Conservation (phyloP, 2,329 filamentous ascomycete species). For the Xylariaceae sp. region DNA sequence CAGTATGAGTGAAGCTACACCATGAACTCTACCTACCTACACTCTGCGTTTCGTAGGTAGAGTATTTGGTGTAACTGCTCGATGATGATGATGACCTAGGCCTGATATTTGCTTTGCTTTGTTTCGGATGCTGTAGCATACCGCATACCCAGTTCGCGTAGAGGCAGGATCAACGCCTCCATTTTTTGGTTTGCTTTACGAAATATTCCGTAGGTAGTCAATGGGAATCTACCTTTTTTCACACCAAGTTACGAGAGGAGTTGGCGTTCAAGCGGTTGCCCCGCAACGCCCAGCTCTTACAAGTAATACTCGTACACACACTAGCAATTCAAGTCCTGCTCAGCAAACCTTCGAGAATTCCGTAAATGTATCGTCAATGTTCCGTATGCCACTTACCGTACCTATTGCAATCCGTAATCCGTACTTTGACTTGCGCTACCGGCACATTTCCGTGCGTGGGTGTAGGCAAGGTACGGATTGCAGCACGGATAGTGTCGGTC, state of each 20-base stretch:
- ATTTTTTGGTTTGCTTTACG: too few species aligned
- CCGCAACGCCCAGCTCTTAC: not conserved
- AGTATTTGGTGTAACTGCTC: not conserved
- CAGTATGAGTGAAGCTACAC: slow-evolving; percentile 15
- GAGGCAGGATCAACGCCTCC: too few species aligned
- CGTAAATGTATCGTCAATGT: too few species aligned
- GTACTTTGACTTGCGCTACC: not conserved
- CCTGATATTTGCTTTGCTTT: too few species aligned
- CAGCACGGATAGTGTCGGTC: not conserved
- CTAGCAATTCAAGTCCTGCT: not conserved
- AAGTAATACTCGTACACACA: not conserved
- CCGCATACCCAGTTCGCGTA: too few species aligned
- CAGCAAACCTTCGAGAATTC: not conserved
- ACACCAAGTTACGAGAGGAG: not conserved
- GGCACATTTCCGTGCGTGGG: not conserved
- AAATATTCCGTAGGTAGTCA: not conserved
- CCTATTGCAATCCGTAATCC: not conserved
- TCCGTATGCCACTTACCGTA: too few species aligned
- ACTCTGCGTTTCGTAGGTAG: not conserved
- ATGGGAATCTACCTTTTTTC: too few species aligned
- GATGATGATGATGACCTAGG: too few species aligned
- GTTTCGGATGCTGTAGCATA: too few species aligned
- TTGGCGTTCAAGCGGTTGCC: not conserved
- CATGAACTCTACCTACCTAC: not conserved
- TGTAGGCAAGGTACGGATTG: not conserved